Base-by-base conservation (phyloP, 495 filamentous ascomycete genomes). In the Aspergillus wentii region DNA sequence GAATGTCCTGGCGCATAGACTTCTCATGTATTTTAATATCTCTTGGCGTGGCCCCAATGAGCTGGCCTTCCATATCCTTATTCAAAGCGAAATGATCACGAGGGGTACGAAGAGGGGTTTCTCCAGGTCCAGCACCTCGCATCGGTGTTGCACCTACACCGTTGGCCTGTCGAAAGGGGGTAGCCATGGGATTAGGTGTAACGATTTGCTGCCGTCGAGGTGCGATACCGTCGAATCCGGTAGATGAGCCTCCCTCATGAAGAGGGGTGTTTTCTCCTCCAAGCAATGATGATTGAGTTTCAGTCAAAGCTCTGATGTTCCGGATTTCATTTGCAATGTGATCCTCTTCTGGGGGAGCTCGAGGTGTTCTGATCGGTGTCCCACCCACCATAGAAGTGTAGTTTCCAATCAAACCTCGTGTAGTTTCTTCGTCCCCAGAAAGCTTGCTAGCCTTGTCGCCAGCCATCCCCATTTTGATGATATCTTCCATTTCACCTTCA, bases 381-480 rank as follows among this genome's bases (percentile, higher is more conserved):
- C 76, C 80, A 40, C 82, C 82, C 45, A 90, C 83, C 37, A 96
- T 79, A 13, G 73, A 74, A 28, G 80, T 78, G 56, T 96, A 96
- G 41, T 87, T 87, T 35, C 85, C 87, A 19, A 96, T 71, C 6
- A 97, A 69, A 5, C 89, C 91, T 48, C 83, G 80, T 3, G 91
- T 92, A 34, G 86, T 88, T 43, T 95, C 90, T 55, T 86, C 86
- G 32, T 80, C 79, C 8, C 77, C 77, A 16, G 84, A 86, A 54
- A 85, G 56, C 33, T 73, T 68, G 52, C 79, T 87, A n/a, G 90
- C 92, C 43, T 82, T 83, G 47, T 95, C 88, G 23, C 88, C 92
- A 33, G 88, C 78, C 82, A 95, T 84, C 18, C 92, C 94, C 88
- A 96, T 94, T 62, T 98, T 98, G 30, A 98, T 89, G 54, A 98